Evolutionary conservation across 805 yeast genomes (phyloP).

Genomic region (Komagataella mondaviorum): DNA sequence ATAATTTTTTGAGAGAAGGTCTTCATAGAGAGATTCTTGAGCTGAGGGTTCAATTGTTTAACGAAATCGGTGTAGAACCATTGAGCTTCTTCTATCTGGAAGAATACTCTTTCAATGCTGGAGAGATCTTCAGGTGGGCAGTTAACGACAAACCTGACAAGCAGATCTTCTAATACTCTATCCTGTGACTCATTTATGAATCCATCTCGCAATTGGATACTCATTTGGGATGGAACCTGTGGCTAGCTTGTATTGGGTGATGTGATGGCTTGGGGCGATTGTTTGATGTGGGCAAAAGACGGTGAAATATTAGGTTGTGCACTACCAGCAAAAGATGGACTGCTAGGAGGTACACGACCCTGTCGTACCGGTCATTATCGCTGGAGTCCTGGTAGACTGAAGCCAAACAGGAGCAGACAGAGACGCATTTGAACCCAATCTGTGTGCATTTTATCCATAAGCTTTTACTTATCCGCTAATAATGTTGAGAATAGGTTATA

Average conservation of each 20-base stretch:
- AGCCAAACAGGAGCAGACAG: background rate
- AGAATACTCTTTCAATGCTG: slow-evolving; percentile 68
- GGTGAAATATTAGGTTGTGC: background rate
- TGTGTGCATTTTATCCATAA: background rate
- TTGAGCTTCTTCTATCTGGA: slow-evolving; percentile 95
- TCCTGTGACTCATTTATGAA: slow-evolving; percentile 57
- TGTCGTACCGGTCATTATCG: background rate
- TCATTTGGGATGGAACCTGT: slow-evolving; percentile 10
- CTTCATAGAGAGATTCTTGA: slow-evolving; percentile 72
- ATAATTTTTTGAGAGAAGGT: slow-evolving; percentile 56
- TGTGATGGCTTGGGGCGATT: background rate
- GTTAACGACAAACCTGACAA: slow-evolving; percentile 83
- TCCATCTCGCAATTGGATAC: slow-evolving; percentile 21
- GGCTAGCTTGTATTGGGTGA: background rate
- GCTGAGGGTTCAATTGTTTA: slow-evolving; percentile 52
- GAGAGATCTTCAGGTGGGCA: slow-evolving; percentile 87
- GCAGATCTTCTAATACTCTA: slow-evolving; percentile 68
- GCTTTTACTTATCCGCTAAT: background rate
- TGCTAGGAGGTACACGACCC: background rate
- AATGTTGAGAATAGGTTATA: slow-evolving; percentile 52
- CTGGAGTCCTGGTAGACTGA: background rate
- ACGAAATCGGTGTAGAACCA: slow-evolving; percentile 92
- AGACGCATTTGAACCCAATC: background rate
- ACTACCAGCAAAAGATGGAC: background rate
- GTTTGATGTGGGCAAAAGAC: background rate